Evolutionary conservation across 495 filamentous ascomycete genomes (phyloP), one percentile per base, ranked within the genome.

Genomic region (Penicillium roqueforti): DNA sequence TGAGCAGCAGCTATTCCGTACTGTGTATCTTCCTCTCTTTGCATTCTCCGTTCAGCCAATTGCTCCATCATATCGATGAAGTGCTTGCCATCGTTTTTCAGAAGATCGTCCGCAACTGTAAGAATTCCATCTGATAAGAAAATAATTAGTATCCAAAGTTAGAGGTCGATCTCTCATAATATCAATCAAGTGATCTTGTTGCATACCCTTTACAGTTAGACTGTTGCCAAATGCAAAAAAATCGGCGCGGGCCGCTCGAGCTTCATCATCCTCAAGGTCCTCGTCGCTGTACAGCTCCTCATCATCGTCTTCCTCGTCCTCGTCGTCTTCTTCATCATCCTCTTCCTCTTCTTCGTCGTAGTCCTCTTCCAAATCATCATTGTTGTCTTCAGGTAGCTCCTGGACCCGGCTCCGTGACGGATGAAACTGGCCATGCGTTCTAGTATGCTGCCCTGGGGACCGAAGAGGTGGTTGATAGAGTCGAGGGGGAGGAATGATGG

Each of bases 11-110:
- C 72, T 25, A 83, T 81, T 31, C 78, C 77, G 57, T 82, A 87
- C 62, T 87, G 85, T 14, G 89, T 89, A 67, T 97, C 91, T 70
- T 93, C 90, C 73, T 98, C 93, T 31, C 93, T 85, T 59, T 90
- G 87, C 92, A 99, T 97, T 58, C 93, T 84, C 53, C 92, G 87
- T 72, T 99, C 95, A 10, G 93, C 95, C 61, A 99, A 82, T 68
- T 97, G 92, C 68, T 99, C 93, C 95, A 99, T 99, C 93, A 99
- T 97, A 70, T 99, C 93, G 71, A 99, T 99, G 77, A 99, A 99
- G 66, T 96, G 95, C 70, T 95, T 96, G 66, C 93, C 93, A 68
- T 99, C 93, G 69, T 99, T 99, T 71, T 97, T 96, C 29, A 99
- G 80, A 46, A 99, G 79, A 72, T 99, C 93, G 74, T 99, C 93